A percentile compares a stretch with the other conserved stretches of the same genome.
Conservation (phyloP, 352 stramenopile species). For the Albugo laibachii region DNA sequence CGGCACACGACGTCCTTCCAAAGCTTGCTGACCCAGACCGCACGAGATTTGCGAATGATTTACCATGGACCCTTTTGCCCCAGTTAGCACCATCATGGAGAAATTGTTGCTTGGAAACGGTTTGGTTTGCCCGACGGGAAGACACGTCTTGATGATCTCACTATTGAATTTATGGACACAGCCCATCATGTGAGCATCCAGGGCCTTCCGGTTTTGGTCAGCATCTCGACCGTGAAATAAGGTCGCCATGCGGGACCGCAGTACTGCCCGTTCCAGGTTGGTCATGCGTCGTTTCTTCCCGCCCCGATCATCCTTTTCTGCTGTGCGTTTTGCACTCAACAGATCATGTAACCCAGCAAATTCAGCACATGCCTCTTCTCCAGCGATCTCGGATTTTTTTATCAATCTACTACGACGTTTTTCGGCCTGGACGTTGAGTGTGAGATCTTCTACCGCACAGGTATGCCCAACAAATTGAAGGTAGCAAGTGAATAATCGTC, state of each 20-base stretch:
- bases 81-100: slow-evolving; percentile 97
- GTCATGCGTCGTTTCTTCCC: slow-evolving; percentile 73
- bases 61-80: slow-evolving; percentile 98
- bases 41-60: slow-evolving; percentile 99
- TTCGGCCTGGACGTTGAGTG: slow-evolving; percentile 88
- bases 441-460: slow-evolving; percentile 97
- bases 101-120: slow-evolving; percentile 98
- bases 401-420: slow-evolving; percentile 81
- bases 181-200: slow-evolving; percentile 82
- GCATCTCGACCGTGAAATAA: slow-evolving; percentile 53
- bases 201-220: slow-evolving; percentile 47
- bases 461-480: slow-evolving; percentile 97
- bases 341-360: slow-evolving; percentile 61
- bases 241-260: slow-evolving; percentile 55
- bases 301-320: slow-evolving; percentile 17
- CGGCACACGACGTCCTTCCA: slow-evolving; percentile 97
- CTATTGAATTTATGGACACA: slow-evolving; percentile 81
- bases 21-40: slow-evolving; percentile 96
- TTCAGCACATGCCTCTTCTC: slow-evolving; percentile 71
- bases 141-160: slow-evolving; percentile 98
- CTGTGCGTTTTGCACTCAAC: slow-evolving; percentile 28
- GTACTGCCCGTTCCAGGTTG: slow-evolving; percentile 40
- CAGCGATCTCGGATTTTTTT: slow-evolving; percentile 46
- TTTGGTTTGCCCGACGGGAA: slow-evolving; percentile 93
- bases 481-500: slow-evolving; percentile 93